Percentiles rank a stretch among this genome's conserved stretches.
These are phyloP conservation scores for Cenchrus purpureus DNA, from an alignment of 176 grass and related monocot genomes.

Conservation along the genomic window DNA sequence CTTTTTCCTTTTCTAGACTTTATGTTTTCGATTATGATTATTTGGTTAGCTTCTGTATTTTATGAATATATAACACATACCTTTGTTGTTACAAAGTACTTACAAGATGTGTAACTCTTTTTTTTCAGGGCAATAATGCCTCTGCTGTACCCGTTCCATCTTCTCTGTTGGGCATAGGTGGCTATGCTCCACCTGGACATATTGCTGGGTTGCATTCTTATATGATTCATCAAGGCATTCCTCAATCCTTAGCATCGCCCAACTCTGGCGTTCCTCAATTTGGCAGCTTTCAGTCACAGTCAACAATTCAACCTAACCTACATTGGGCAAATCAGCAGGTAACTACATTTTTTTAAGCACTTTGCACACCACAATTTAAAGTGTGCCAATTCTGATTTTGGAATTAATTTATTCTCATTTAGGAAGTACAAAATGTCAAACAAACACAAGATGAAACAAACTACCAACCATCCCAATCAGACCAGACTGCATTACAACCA, in stretches of 20 bases:
- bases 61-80: neutral
- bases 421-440: slow-evolving; percentile 55
- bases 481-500: slow-evolving; percentile 51
- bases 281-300: slow-evolving; percentile 54
- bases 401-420: slow-evolving; percentile 37
- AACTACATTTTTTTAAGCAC: neutral
- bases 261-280: slow-evolving; percentile 68
- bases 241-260: slow-evolving; percentile 56
- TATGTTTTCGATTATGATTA: neutral
- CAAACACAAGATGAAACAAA: slow-evolving; percentile 59
- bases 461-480: slow-evolving; percentile 63
- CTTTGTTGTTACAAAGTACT: neutral
- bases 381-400: slow-evolving; percentile 6
- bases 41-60: neutral
- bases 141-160: slow-evolving; percentile 57
- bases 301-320: slow-evolving; percentile 45
- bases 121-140: slow-evolving; percentile 53
- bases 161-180: slow-evolving; percentile 59
- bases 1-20: neutral
- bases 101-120: slow-evolving; percentile 12
- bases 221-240: slow-evolving; percentile 73
- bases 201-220: slow-evolving; percentile 72
- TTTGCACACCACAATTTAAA: neutral
- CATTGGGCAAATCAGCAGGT: slow-evolving; percentile 66
- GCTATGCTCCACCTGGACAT: slow-evolving; percentile 60